These are phyloP conservation scores for Carex arenaria DNA, from an alignment of 202 grass and related monocot species.

Conservation along the genomic window DNA sequence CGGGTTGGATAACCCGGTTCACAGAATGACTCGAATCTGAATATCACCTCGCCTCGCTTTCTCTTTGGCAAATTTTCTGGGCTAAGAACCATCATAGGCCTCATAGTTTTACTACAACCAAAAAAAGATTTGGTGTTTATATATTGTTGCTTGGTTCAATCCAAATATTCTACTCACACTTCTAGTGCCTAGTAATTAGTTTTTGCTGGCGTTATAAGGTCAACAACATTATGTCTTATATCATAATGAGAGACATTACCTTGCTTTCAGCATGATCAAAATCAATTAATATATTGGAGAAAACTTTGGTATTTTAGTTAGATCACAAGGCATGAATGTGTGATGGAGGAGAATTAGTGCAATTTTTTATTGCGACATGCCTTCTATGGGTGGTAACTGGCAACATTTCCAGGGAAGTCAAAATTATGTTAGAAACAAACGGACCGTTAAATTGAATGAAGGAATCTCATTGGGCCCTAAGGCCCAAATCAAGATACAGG, in stretches of 20 bases:
- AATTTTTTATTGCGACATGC: constrained; percentile 18
- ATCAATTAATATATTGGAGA: constrained; percentile 28
- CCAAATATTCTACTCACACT: constrained; percentile 47
- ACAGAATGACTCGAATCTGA: constrained; percentile 76
- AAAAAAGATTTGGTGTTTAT: not conserved
- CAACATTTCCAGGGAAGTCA: not conserved
- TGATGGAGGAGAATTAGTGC: not conserved
- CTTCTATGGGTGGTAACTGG: constrained; percentile 13
- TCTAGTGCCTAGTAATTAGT: constrained; percentile 68
- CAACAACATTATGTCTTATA: constrained; percentile 20
- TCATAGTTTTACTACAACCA: constrained; percentile 29
- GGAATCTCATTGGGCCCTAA: not conserved
- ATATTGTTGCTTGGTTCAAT: constrained; percentile 27
- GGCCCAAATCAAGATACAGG: not conserved
- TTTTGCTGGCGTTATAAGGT: constrained; percentile 22
- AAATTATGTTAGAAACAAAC: not conserved
- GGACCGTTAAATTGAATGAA: not conserved
- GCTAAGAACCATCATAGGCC: constrained; percentile 46
- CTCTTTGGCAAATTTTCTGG: constrained; percentile 54
- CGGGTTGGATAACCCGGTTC: constrained; percentile 59
- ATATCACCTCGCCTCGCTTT: constrained; percentile 63
- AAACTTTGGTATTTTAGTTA: constrained; percentile 24
- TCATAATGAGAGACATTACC: constrained; percentile 18
- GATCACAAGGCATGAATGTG: constrained; percentile 26
- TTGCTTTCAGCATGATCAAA: constrained; percentile 41